Conservation (phyloP, 2,329 filamentous ascomycete genomes). For the Pezicula neosporulosa region DNA sequence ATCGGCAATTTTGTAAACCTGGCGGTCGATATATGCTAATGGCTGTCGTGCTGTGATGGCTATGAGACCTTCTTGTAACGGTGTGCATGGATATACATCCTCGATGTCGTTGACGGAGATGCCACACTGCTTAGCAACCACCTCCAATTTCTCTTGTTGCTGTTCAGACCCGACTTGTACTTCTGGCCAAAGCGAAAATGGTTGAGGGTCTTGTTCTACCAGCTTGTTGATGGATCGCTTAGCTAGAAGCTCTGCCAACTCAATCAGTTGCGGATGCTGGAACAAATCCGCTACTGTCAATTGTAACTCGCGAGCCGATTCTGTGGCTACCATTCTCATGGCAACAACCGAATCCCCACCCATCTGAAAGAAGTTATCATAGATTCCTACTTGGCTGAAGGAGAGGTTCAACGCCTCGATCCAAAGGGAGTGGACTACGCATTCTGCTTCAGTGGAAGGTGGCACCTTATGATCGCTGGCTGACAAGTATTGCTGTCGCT, state of each 20-base stretch:
- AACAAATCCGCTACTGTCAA: conserved; percentile 37
- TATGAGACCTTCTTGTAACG: conserved; percentile 49
- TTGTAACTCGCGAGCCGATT: conserved; percentile 16
- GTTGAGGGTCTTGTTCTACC: not conserved
- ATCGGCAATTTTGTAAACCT: conserved; percentile 9
- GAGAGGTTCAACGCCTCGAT: conserved; percentile 39
- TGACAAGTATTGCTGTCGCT: not conserved
- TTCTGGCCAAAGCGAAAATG: not conserved
- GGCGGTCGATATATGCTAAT: conserved; percentile 29
- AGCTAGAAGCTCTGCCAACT: not conserved
- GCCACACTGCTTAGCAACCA: conserved; percentile 10
- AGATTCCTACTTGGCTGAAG: conserved; percentile 35
- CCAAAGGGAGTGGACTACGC: conserved; percentile 44
- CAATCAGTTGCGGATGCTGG: conserved; percentile 21
- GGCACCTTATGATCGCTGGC: not conserved
- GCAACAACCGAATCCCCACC: conserved; percentile 29
- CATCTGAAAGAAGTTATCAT: conserved; percentile 33
- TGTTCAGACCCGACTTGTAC: not conserved
- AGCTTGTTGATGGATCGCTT: not conserved
- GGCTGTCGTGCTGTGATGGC: conserved; percentile 25
- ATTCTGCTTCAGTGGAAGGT: conserved; percentile 1
- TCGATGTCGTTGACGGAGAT: conserved; percentile 29
- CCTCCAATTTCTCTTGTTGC: not conserved
- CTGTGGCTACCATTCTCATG: conserved; percentile 39
- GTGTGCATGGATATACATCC: conserved; percentile 6